These are phyloP conservation scores for Chlorencoelia australis DNA, from an alignment of 2,329 filamentous ascomycete species.

Conservation along the genomic window DNA sequence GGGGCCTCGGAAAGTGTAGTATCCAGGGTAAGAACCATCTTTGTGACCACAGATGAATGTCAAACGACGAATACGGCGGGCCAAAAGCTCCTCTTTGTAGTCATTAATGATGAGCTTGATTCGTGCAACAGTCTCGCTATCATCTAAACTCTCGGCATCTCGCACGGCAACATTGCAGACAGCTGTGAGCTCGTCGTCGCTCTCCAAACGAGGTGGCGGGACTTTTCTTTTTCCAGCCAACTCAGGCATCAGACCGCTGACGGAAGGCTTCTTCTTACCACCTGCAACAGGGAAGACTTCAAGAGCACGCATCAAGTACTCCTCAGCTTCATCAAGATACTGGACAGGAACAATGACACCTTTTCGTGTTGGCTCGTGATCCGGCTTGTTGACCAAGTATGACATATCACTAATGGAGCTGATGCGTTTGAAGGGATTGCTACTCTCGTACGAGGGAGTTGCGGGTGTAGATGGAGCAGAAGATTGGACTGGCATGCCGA, in stretches of 20 bases:
- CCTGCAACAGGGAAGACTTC: conserved; percentile 62
- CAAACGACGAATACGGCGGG: conserved; percentile 74
- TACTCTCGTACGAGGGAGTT: conserved; percentile 52
- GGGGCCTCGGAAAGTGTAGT: conserved; percentile 97
- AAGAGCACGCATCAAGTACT: conserved; percentile 72
- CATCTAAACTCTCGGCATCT: conserved; percentile 74
- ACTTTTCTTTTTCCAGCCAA: conserved; percentile 63
- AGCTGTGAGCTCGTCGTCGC: conserved; percentile 70
- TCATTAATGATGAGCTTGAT: conserved; percentile 68
- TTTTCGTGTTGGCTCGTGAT: conserved; percentile 72
- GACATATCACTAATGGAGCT: conserved; percentile 96
- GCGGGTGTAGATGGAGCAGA: conserved; percentile 77
- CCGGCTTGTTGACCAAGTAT: conserved; percentile 64
- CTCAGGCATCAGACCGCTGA: conserved; percentile 56
- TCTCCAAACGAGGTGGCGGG: conserved; percentile 43
- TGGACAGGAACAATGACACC: conserved; percentile 90
- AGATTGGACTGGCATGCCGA: conserved; percentile 70
- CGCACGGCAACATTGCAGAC: conserved; percentile 89
- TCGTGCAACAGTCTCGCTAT: conserved; percentile 68
- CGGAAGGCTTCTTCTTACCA: conserved; percentile 44
- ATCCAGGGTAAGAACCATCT: conserved; percentile 89
- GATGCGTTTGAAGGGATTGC: conserved; percentile 66
- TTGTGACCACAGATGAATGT: conserved; percentile 95
- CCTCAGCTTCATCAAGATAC: conserved; percentile 90
- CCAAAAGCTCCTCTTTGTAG: conserved; percentile 73